Conservation (phyloP, 169 alveolate species). For the Cryptosporidium bovis region DNA sequence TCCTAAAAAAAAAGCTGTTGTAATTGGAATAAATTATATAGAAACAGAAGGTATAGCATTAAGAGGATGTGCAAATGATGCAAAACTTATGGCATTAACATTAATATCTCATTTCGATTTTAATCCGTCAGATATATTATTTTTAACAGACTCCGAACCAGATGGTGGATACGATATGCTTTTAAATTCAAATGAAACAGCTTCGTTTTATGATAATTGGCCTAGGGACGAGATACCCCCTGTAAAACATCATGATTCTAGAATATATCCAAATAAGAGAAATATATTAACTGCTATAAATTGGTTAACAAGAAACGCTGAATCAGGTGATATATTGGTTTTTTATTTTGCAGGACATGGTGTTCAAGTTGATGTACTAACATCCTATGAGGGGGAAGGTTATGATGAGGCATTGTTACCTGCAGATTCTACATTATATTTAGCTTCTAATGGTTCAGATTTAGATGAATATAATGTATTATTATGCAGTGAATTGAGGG, state of each 20-base stretch:
- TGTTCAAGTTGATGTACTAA: constrained; percentile 89
- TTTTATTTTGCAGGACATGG: constrained; percentile 91
- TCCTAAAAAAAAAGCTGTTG: constrained; percentile 85
- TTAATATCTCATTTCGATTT: constrained; percentile 85
- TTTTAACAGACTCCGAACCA: constrained; percentile 86
- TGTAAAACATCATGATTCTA: constrained; percentile 71
- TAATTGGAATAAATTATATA: constrained; percentile 87
- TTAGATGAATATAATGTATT: constrained; percentile 81
- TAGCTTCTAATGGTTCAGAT: constrained; percentile 76
- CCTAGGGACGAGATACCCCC: constrained; percentile 80
- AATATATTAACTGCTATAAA: constrained; percentile 85
- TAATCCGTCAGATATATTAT: constrained; percentile 82
- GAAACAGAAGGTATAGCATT: constrained; percentile 80
- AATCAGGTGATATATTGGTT: constrained; percentile 84
- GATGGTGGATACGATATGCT: constrained; percentile 70
- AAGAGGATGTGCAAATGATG: constrained; percentile 90
- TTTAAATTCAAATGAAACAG: constrained; percentile 67
- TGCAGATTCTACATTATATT: constrained; percentile 80
- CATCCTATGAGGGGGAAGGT: constrained; percentile 93
- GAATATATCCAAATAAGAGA: constrained; percentile 83
- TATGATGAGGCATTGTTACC: constrained; percentile 92
- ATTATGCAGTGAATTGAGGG: constrained; percentile 84
- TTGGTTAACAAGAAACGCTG: constrained; percentile 87
- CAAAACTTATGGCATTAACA: constrained; percentile 85
- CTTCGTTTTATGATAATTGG: constrained; percentile 78